A percentile compares a stretch with the other conserved stretches of the same genome.
These are phyloP conservation scores for Picochlorum sp. DNA, from an alignment of 139 green algal species.

Conservation along the genomic window DNA sequence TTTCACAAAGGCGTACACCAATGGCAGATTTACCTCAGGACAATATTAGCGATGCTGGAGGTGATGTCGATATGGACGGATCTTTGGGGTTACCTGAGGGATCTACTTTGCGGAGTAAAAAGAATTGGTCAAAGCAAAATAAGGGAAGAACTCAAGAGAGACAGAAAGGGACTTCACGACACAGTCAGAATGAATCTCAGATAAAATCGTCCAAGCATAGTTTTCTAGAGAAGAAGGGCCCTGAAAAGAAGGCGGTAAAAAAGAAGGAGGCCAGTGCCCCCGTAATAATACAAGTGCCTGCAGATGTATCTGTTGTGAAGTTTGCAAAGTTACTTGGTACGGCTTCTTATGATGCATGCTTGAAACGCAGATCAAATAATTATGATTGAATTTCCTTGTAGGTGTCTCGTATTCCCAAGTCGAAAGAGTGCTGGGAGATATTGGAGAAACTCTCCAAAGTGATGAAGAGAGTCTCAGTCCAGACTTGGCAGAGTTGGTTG, in stretches of 20 bases:
- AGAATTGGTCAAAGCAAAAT: background rate
- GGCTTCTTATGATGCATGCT: background rate
- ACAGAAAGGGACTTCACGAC: background rate
- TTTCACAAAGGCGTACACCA: no score
- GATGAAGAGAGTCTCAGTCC: slow-evolving; percentile 35
- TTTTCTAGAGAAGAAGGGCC: no score
- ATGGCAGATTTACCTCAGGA: no score
- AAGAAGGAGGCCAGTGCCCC: background rate
- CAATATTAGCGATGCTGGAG: no score
- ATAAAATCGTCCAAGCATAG: background rate
- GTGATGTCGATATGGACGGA: no score
- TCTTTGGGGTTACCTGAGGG: no score
- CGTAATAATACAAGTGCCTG: slow-evolving; percentile 17
- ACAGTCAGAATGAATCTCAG: background rate
- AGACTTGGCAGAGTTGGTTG: slow-evolving; percentile 59
- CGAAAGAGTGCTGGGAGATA: slow-evolving; percentile 28
- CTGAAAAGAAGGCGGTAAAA: no score
- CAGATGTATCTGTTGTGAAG: slow-evolving; percentile 28
- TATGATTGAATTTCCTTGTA: slow-evolving; percentile 2
- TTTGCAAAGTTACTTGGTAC: slow-evolving; percentile 39
- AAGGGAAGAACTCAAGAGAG: background rate
- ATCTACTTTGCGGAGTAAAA: background rate
- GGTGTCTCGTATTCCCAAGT: slow-evolving; percentile 8
- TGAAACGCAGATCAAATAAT: background rate
- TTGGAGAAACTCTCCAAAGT: slow-evolving; percentile 25